These are phyloP conservation scores for Wallacemonas sp. DNA, from an alignment of 208 protist genomes.

Conservation along the genomic window DNA sequence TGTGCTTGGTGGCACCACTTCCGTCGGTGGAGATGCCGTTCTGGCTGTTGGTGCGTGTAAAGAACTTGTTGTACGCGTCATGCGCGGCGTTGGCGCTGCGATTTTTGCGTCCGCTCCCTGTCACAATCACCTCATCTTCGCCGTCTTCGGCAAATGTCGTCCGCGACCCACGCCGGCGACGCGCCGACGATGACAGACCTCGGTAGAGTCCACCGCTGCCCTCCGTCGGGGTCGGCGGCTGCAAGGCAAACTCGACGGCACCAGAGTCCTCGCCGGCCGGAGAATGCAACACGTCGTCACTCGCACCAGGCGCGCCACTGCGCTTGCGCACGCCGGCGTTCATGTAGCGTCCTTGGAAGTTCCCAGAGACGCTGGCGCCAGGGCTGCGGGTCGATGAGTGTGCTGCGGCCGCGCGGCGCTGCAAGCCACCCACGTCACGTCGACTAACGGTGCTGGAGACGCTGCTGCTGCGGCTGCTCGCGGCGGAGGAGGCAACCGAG, in stretches of 20 bases:
- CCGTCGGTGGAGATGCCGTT: slow-evolving; percentile 5
- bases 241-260: neutral
- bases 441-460: slow-evolving; percentile 12
- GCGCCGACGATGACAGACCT: neutral
- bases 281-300: slow-evolving; percentile 3
- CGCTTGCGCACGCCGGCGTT: slow-evolving; percentile 1
- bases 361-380: slow-evolving; percentile 8
- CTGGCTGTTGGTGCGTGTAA: slow-evolving; percentile 1
- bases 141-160: slow-evolving; percentile 7
- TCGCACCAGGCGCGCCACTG: neutral
- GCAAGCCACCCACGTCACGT: slow-evolving; percentile 3
- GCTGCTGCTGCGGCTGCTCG: slow-evolving; percentile 12
- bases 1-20: neutral
- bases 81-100: neutral
- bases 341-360: slow-evolving; percentile 16
- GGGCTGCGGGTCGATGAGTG: neutral
- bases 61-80: neutral
- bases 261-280: neutral
- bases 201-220: neutral
- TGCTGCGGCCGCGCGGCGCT: slow-evolving; percentile 10
- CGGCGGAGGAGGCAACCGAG: slow-evolving; percentile 4
- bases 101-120: neutral
- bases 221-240: neutral
- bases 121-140: neutral
- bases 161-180: slow-evolving; percentile 3